Evolutionary conservation across 306 rosid species (phyloP).

Genomic region (cucumber (Cucumis sativus)): Cucumber_9930_V3 NC_026660.2:72001-72500

Average conservation of each 20-base stretch:
- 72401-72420: not conserved
- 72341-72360: not conserved
- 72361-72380: not conserved
- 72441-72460: not conserved
- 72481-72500: not conserved
- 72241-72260: not conserved
- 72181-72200: not conserved
- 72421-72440: not conserved
- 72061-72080: conserved; percentile 63
- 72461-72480: not conserved
- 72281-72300: not conserved
- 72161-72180: conserved; percentile 29
- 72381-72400: not conserved
- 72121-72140: conserved; percentile 75
- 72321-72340: not conserved
- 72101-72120: conserved; percentile 95
- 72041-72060: not conserved
- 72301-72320: not conserved
- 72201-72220: too few relatives aligned
- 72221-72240: not conserved
- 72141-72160: conserved; percentile 76
- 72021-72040: not conserved
- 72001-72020: not conserved
- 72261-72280: not conserved
- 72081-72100: conserved; percentile 72